Percentiles rank a stretch among this genome's conserved stretches.
phyloP scores from a whole-genome alignment of 805 yeast species.

The Candida oleophila region DNA sequence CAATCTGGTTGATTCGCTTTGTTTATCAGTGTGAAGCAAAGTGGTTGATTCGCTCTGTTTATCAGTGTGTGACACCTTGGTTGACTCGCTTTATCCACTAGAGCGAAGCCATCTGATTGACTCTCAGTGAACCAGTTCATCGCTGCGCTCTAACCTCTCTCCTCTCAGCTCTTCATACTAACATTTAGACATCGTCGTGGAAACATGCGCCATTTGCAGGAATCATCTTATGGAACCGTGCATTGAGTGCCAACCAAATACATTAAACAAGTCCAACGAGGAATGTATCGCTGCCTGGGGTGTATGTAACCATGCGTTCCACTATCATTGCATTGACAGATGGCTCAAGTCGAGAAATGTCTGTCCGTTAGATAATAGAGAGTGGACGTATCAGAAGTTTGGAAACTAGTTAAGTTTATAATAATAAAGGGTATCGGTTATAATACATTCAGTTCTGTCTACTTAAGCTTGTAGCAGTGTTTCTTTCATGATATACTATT shows the following conservation, averaged over 20 bases:
- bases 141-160: too few relatives aligned
- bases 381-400: slow-evolving; percentile 73
- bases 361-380: slow-evolving; percentile 93
- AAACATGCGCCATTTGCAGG: slow-evolving; percentile 96
- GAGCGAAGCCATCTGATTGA: too few relatives aligned
- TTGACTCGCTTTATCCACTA: too few relatives aligned
- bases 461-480: too few relatives aligned
- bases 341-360: slow-evolving; percentile 95
- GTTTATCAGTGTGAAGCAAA: too few relatives aligned
- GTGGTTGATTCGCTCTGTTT: too few relatives aligned
- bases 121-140: too few relatives aligned
- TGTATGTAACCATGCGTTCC: slow-evolving; percentile 96
- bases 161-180: slow-evolving; percentile 12
- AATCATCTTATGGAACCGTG: slow-evolving; percentile 98
- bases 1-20: too few relatives aligned
- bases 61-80: too few relatives aligned
- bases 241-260: slow-evolving; percentile 91
- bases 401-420: slow-evolving; percentile 46
- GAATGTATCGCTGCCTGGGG: slow-evolving; percentile 98
- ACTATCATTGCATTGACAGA: slow-evolving; percentile 90
- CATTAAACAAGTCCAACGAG: slow-evolving; percentile 55
- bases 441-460: too few relatives aligned
- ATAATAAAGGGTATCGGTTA: neutral
- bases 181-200: slow-evolving; percentile 70
- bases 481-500: too few relatives aligned